phyloP scores from a whole-genome alignment of 108 stramenopile genomes.

The Halocafeteria seosinensis region DNA sequence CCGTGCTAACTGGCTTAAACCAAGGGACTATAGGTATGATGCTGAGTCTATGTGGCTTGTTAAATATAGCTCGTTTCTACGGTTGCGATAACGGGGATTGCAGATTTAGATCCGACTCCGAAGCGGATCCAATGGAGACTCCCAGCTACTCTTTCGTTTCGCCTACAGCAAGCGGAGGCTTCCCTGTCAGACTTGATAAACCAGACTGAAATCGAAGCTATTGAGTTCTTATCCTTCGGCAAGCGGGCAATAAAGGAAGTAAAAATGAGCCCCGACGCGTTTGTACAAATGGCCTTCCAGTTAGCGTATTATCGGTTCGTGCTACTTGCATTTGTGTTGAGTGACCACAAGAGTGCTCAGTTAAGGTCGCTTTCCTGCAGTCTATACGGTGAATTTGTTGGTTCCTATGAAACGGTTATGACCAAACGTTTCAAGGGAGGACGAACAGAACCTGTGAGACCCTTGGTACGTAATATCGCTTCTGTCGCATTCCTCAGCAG shows the following conservation, averaged over 20 bases:
- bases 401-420: constrained; percentile 5
- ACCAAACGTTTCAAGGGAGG: constrained; percentile 1
- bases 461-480: too few relatives aligned
- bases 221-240: constrained; percentile 3
- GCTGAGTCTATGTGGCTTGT: too few relatives aligned
- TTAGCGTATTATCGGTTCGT: background rate
- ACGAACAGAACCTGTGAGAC: constrained; percentile 1
- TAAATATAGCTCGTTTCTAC: too few relatives aligned
- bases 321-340: too few relatives aligned
- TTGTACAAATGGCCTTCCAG: constrained; percentile 6
- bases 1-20: background rate
- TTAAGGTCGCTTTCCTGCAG: too few relatives aligned
- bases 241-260: background rate
- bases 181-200: background rate
- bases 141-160: background rate
- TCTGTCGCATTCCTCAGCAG: too few relatives aligned
- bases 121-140: background rate
- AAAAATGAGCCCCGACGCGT: background rate
- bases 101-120: background rate
- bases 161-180: background rate
- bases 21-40: background rate
- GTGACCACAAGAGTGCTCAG: too few relatives aligned
- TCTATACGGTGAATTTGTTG: background rate
- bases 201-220: background rate
- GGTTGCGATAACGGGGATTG: too few relatives aligned